A percentile compares a stretch with the other conserved stretches of the same genome.
Evolutionary conservation across 2,329 filamentous ascomycete genomes (phyloP).

Genomic region (Diplodia seriata): DNA sequence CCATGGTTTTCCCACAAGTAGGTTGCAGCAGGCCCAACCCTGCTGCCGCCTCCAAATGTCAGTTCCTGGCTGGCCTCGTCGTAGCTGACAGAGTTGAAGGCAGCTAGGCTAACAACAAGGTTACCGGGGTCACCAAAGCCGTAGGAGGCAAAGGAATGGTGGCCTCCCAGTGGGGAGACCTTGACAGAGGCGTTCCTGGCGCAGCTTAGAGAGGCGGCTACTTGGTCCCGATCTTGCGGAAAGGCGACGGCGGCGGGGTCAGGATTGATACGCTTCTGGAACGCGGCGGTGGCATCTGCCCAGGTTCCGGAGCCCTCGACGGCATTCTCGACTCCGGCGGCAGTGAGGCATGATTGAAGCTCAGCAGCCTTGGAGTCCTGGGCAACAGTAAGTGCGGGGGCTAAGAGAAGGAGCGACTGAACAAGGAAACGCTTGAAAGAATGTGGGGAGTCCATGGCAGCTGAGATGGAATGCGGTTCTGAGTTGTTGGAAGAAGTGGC

Average conservation of each 20-base stretch:
- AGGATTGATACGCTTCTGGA: constrained; percentile 36
- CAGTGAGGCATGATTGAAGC: constrained; percentile 34
- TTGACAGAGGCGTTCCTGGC: constrained; percentile 35
- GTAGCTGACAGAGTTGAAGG: constrained; percentile 34
- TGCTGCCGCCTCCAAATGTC: constrained; percentile 36
- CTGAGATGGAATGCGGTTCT: neutral
- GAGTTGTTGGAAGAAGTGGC: neutral
- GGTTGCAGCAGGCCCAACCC: constrained; percentile 35
- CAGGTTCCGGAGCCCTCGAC: constrained; percentile 33
- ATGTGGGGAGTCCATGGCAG: constrained; percentile 13
- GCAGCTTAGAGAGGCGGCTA: constrained; percentile 35
- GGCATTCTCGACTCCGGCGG: constrained; percentile 17
- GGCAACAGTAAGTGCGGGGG: neutral
- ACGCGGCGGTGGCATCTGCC: constrained; percentile 33
- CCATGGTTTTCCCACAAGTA: constrained; percentile 37
- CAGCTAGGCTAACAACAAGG: constrained; percentile 36
- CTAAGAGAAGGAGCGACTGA: constrained; percentile 21
- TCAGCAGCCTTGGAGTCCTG: constrained; percentile 24
- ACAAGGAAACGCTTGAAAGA: constrained; percentile 12
- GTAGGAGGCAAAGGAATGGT: constrained; percentile 36
- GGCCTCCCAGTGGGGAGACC: constrained; percentile 35
- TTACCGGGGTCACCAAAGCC: constrained; percentile 35
- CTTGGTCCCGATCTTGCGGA: constrained; percentile 31
- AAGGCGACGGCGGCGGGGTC: constrained; percentile 35
- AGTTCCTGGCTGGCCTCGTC: constrained; percentile 33